Percentiles rank a stretch among this genome's conserved stretches.
Evolutionary conservation across 495 filamentous ascomycete species (phyloP).

Genomic region (Aspergillus asperescens): DNA sequence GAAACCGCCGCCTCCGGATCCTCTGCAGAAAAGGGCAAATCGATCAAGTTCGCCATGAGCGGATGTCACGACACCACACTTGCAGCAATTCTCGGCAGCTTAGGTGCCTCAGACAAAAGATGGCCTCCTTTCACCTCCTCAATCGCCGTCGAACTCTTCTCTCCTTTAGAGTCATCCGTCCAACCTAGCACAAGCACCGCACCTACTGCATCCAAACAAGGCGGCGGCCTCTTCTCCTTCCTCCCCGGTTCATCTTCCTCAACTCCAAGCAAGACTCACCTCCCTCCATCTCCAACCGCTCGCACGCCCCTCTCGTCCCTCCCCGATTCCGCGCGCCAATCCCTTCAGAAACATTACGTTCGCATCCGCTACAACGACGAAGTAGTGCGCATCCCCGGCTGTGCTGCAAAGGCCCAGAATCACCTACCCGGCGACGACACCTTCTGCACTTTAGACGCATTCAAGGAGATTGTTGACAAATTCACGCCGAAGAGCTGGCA

Average conservation of each 20-base stretch:
- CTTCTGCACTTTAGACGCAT: slow-evolving; percentile 88
- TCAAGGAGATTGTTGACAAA: slow-evolving; percentile 87
- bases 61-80: slow-evolving; percentile 96
- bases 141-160: slow-evolving; percentile 87
- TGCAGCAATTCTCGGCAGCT: slow-evolving; percentile 66
- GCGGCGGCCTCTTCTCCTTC: slow-evolving; percentile 29
- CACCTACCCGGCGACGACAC: slow-evolving; percentile 84
- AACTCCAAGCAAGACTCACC: slow-evolving; percentile 16
- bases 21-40: slow-evolving; percentile 40
- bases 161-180: slow-evolving; percentile 27
- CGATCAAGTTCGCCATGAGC: slow-evolving; percentile 66
- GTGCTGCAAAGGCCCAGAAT: slow-evolving; percentile 61
- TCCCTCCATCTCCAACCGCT: slow-evolving; percentile 28
- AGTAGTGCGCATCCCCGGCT: slow-evolving; percentile 75
- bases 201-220: slow-evolving; percentile 8
- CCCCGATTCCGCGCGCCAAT: slow-evolving; percentile 34
- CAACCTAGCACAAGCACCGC: slow-evolving; percentile 3
- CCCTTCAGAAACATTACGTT: slow-evolving; percentile 74
- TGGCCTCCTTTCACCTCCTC: slow-evolving; percentile 95
- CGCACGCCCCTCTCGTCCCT: slow-evolving; percentile 32
- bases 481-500: slow-evolving; percentile 81
- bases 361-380: slow-evolving; percentile 89
- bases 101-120: slow-evolving; percentile 69
- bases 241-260: slow-evolving; percentile 20
- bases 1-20: slow-evolving; percentile 49